A percentile compares a stretch with the other conserved stretches of the same genome.
Evolutionary conservation across 1,284 basidiomycete species (phyloP).

Genomic region (Tranzscheliella williamsii): DNA sequence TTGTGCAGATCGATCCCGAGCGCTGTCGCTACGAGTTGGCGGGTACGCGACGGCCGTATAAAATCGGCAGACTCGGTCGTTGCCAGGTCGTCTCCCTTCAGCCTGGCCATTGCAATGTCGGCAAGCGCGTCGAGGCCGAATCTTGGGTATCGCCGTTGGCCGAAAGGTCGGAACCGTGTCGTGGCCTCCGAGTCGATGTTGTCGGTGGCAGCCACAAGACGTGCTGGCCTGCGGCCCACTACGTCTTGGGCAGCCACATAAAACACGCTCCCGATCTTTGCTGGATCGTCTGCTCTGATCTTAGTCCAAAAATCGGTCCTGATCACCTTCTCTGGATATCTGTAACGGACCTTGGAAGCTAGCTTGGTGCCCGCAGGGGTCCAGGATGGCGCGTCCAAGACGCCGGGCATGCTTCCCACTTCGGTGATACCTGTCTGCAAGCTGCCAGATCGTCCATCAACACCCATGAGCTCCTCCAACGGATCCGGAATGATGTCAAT

Average conservation of each 20-base stretch:
- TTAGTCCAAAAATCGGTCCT: slow-evolving; percentile 87
- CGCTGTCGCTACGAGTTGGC: slow-evolving; percentile 26
- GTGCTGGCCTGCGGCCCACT: slow-evolving; percentile 3
- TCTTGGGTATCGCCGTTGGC: slow-evolving; percentile 17
- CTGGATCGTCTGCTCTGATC: slow-evolving; percentile 14
- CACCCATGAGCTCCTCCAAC: slow-evolving; percentile 54
- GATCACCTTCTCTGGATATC: slow-evolving; percentile 90
- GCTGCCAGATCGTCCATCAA: slow-evolving; percentile 18
- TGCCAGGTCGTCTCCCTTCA: slow-evolving; percentile 7
- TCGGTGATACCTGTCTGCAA: slow-evolving; percentile 55
- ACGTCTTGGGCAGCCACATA: slow-evolving; percentile 30
- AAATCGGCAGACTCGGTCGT: slow-evolving; percentile 1
- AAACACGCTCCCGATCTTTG: slow-evolving; percentile 30
- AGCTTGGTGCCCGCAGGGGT: slow-evolving; percentile 61
- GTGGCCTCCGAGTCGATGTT: neutral
- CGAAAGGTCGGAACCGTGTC: slow-evolving; percentile 28
- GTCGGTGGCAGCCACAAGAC: slow-evolving; percentile 14
- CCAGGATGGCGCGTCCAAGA: slow-evolving; percentile 15
- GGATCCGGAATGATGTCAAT: slow-evolving; percentile 76
- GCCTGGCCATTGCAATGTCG: slow-evolving; percentile 23
- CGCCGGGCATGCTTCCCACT: slow-evolving; percentile 58
- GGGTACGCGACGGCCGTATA: slow-evolving; percentile 14
- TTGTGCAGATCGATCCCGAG: slow-evolving; percentile 23
- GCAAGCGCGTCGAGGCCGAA: slow-evolving; percentile 31
- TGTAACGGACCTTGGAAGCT: slow-evolving; percentile 69